These are phyloP conservation scores for Moniliophthora roreri DNA, from an alignment of 1,284 basidiomycete species.

Conservation along the genomic window DNA sequence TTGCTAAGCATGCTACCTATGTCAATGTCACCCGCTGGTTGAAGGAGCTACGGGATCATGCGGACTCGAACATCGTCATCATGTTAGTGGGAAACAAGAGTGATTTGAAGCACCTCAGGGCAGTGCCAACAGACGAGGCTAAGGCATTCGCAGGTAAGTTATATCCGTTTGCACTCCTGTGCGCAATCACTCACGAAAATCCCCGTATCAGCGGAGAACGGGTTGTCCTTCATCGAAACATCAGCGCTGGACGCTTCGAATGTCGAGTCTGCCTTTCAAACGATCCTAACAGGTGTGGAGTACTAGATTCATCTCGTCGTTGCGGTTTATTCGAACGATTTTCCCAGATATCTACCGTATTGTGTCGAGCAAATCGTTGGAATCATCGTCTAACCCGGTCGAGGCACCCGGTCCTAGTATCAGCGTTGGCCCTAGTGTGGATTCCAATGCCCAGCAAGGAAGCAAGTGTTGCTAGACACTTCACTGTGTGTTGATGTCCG, in stretches of 20 bases:
- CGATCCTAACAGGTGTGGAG: conserved; percentile 82
- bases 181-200: conserved; percentile 2
- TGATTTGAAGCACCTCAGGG: conserved; percentile 96
- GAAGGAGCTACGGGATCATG: conserved; percentile 96
- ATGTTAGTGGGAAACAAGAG: conserved; percentile 97
- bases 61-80: conserved; percentile 92
- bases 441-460: conserved; percentile 37
- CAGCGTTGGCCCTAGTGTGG: conserved; percentile 62
- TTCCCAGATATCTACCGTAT: conserved; percentile 89
- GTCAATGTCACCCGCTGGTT: conserved; percentile 97
- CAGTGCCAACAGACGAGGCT: conserved; percentile 95
- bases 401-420: conserved; percentile 59
- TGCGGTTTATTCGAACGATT: neutral
- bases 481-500: no score
- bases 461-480: conserved; percentile 44
- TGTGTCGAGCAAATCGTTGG: conserved; percentile 84
- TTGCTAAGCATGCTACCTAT: conserved; percentile 94
- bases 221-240: conserved; percentile 96
- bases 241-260: conserved; percentile 99
- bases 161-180: neutral
- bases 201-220: conserved; percentile 57
- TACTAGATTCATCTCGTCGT: neutral
- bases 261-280: conserved; percentile 97
- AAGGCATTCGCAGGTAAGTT: conserved; percentile 80
- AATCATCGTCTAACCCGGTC: conserved; percentile 63